Evolutionary conservation across 208 protist species (phyloP).

Genomic region (Herpetomonas samuelpessoai): DNA sequence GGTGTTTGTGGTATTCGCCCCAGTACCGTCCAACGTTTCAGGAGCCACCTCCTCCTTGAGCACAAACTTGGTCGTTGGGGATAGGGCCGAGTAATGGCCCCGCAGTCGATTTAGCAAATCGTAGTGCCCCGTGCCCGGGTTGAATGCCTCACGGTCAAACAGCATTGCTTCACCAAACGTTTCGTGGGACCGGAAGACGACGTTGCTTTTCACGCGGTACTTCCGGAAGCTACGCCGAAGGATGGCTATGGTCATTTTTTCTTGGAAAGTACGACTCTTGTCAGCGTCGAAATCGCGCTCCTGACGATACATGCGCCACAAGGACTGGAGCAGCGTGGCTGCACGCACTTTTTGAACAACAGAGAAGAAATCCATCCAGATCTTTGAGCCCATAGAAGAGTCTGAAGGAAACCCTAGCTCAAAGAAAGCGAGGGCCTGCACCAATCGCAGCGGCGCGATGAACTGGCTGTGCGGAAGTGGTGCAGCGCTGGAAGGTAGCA

Average conservation of each 20-base stretch:
- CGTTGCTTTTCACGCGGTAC: conserved; percentile 35
- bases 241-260: conserved; percentile 30
- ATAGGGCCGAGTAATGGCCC: conserved; percentile 38
- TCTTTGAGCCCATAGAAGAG: conserved; percentile 66
- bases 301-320: conserved; percentile 75
- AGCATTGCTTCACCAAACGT: conserved; percentile 54
- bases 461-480: conserved; percentile 13
- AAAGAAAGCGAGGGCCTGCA: conserved; percentile 70
- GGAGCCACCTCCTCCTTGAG: conserved; percentile 16
- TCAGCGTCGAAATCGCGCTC: conserved; percentile 60
- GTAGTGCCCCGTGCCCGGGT: conserved; percentile 57
- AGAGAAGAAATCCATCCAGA: conserved; percentile 80
- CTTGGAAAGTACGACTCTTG: conserved; percentile 12
- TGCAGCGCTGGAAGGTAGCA: neutral
- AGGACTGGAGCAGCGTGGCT: conserved; percentile 74
- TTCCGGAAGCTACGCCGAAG: conserved; percentile 59
- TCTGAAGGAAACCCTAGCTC: conserved; percentile 68
- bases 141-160: conserved; percentile 53
- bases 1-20: neutral
- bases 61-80: conserved; percentile 18
- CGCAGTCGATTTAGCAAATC: conserved; percentile 67
- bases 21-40: neutral
- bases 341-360: conserved; percentile 63
- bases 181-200: conserved; percentile 29
- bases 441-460: conserved; percentile 56